These are phyloP conservation scores for Sarcocystis neurona DNA, from an alignment of 169 alveolate species.

Conservation along the genomic window DNA sequence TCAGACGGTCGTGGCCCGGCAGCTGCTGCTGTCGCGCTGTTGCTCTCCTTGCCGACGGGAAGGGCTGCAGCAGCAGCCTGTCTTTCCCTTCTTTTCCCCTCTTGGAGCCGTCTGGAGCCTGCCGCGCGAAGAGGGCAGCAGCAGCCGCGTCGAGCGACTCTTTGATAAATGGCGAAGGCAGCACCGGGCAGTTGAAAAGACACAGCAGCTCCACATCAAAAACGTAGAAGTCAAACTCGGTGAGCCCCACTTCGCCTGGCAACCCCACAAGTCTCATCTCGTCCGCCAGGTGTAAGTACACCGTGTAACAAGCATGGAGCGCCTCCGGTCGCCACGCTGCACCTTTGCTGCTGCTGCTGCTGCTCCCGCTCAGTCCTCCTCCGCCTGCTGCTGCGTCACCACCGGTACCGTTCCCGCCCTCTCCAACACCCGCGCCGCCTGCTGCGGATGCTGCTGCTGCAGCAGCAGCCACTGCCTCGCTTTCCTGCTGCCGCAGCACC, in stretches of 20 bases:
- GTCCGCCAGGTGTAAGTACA: constrained; percentile 44
- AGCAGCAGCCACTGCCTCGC: background rate
- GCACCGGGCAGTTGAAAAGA: constrained; percentile 31
- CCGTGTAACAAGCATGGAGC: constrained; percentile 41
- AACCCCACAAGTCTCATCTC: background rate
- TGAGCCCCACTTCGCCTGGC: constrained; percentile 23
- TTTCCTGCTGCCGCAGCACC: background rate
- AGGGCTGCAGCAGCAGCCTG: background rate
- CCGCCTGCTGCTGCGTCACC: constrained; percentile 1
- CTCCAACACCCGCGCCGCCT: background rate
- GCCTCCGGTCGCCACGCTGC: constrained; percentile 37
- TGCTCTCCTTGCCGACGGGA: background rate
- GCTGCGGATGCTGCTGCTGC: background rate
- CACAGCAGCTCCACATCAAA: constrained; percentile 25
- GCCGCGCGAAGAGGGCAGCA: background rate
- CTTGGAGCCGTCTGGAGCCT: background rate
- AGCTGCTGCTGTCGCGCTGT: constrained; percentile 10
- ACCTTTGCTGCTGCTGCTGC: too few species aligned
- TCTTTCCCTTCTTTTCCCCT: too few species aligned
- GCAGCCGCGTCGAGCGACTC: background rate
- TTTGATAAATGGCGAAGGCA: background rate
- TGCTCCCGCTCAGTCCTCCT: background rate
- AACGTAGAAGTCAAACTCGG: constrained; percentile 17
- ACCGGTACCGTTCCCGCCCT: background rate
- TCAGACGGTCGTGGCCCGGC: background rate